Evolutionary conservation across 805 yeast genomes (phyloP).

Genomic region (Brettanomyces anomalus): DNA sequence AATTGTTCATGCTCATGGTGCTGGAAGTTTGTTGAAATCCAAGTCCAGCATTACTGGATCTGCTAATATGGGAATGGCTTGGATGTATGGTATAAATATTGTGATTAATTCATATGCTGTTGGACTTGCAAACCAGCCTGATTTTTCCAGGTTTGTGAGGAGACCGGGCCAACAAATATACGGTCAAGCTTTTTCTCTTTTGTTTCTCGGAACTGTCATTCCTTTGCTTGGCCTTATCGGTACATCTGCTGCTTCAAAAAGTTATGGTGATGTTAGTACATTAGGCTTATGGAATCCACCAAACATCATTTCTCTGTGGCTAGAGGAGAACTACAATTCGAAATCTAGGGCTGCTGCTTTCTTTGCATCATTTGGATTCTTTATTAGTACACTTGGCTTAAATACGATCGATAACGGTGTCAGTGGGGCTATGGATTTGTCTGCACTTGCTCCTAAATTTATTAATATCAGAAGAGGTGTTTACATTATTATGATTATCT

Average conservation of each 20-base stretch:
- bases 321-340: constrained; percentile 28
- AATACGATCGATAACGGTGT: constrained; percentile 32
- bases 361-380: constrained; percentile 32
- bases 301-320: constrained; percentile 31
- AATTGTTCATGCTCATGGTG: constrained; percentile 3
- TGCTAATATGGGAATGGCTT: constrained; percentile 16
- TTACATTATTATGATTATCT: constrained; percentile 24
- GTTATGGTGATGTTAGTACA: constrained; percentile 6
- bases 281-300: constrained; percentile 36
- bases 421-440: constrained; percentile 43
- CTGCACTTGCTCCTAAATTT: constrained; percentile 36
- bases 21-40: constrained; percentile 7
- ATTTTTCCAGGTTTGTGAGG: constrained; percentile 26
- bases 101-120: constrained; percentile 46
- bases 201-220: constrained; percentile 19
- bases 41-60: constrained; percentile 7
- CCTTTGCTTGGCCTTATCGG: constrained; percentile 38
- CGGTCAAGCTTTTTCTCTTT: constrained; percentile 9
- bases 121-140: constrained; percentile 29
- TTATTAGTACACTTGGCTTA: constrained; percentile 29
- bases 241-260: constrained; percentile 32
- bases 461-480: constrained; percentile 40
- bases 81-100: constrained; percentile 28
- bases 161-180: constrained; percentile 26
- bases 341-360: constrained; percentile 41